These are phyloP conservation scores for Candida glaebosa DNA, from an alignment of 805 yeast genomes.

Conservation along the genomic window DNA sequence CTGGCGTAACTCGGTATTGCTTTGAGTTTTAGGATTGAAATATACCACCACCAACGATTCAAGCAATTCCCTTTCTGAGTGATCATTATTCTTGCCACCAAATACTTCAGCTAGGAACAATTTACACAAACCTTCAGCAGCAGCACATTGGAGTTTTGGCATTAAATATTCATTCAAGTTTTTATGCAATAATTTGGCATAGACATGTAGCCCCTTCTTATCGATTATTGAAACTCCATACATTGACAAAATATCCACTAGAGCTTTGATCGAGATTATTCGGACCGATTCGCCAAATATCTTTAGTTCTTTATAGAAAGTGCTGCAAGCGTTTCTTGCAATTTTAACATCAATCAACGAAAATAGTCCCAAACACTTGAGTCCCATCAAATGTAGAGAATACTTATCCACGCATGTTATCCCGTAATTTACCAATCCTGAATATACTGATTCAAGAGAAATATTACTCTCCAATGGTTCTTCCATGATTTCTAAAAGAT, in stretches of 20 bases:
- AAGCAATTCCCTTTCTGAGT: constrained; percentile 42
- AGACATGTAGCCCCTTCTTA: constrained; percentile 6
- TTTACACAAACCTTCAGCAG: constrained; percentile 86
- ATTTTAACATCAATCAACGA: constrained; percentile 61
- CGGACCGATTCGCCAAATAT: constrained; percentile 62
- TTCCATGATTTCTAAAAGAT: constrained; percentile 63
- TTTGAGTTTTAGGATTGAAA: constrained; percentile 63
- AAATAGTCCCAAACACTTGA: constrained; percentile 75
- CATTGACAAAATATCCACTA: constrained; percentile 73
- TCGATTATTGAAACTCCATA: constrained; percentile 54
- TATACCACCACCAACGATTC: constrained; percentile 71
- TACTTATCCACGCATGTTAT: constrained; percentile 48
- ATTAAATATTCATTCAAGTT: constrained; percentile 53
- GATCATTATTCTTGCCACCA: constrained; percentile 34
- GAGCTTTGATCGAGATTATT: constrained; percentile 60
- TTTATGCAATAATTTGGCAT: constrained; percentile 64
- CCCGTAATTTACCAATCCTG: constrained; percentile 77
- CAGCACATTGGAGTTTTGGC: constrained; percentile 69
- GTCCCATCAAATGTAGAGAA: constrained; percentile 59
- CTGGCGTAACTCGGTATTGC: constrained; percentile 68
- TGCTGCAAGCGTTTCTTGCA: constrained; percentile 66
- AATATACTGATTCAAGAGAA: constrained; percentile 64
- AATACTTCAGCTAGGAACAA: constrained; percentile 74
- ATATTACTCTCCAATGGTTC: constrained; percentile 63
- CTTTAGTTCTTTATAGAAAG: constrained; percentile 63